A percentile compares a stretch with the other conserved stretches of the same genome.
phyloP scores from a whole-genome alignment of 1,284 basidiomycete genomes.

The Sutorius eximius region DNA sequence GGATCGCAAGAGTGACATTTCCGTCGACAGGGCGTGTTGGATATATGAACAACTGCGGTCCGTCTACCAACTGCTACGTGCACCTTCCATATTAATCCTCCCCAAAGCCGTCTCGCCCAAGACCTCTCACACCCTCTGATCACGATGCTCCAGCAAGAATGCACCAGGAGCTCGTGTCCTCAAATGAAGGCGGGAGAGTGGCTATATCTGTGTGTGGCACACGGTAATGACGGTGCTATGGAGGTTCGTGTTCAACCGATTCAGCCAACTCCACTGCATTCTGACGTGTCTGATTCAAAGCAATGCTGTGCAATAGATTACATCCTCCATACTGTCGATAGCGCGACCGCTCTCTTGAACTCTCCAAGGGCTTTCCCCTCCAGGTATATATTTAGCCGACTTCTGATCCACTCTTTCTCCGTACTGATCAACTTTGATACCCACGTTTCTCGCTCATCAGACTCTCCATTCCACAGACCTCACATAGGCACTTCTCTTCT shows the following conservation, averaged over 20 bases:
- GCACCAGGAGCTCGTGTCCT: conserved; percentile 80
- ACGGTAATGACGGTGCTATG: conserved; percentile 76
- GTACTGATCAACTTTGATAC: conserved; percentile 11
- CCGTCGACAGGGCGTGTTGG: conserved; percentile 86
- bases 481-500: conserved; percentile 84
- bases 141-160: conserved; percentile 82
- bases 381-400: conserved; percentile 48
- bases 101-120: conserved; percentile 80
- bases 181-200: conserved; percentile 98
- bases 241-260: conserved; percentile 48
- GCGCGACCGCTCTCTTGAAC: conserved; percentile 90
- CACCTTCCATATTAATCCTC: conserved; percentile 3
- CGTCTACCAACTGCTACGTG: conserved; percentile 24
- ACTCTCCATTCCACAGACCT: conserved; percentile 77
- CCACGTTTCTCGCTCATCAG: conserved; percentile 38
- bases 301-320: conserved; percentile 98
- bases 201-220: conserved; percentile 94
- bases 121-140: conserved; percentile 91
- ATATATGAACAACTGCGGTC: conserved; percentile 93
- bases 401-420: conserved; percentile 27
- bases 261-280: conserved; percentile 5
- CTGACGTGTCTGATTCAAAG: conserved; percentile 35
- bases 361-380: conserved; percentile 91
- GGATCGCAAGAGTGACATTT: conserved; percentile 48
- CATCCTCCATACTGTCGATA: conserved; percentile 92